Evolutionary conservation across 257 asterid species (phyloP), one percentile per base, ranked within the genome.

Genomic region (Leonotis leonurus): DNA sequence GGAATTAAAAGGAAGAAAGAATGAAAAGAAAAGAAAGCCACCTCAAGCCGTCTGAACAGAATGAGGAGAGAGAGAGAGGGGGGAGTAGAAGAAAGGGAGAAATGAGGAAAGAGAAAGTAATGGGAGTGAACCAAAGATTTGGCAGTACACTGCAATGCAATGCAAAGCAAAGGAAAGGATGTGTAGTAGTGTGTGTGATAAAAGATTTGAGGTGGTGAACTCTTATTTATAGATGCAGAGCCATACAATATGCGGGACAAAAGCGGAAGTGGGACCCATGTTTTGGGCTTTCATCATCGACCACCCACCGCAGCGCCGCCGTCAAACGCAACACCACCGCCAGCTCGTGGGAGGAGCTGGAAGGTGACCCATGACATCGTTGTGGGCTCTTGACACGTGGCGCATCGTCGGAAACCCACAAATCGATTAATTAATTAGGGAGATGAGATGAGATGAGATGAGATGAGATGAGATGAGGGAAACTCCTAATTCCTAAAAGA

Each of bases 181-280:
- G n/a, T n/a, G n/a, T n/a, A 45, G 58, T 30, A n/a, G 46, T 63
- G 73, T 49, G 75, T 63, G 85, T 9, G 78, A n/a, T n/a, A n/a
- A 57, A 65, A 64, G 76, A 62, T 45, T 67, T 73, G 78, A 43
- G 84, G 83, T 53, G 62, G 77, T 63, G 56, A 50, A 60, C 73
- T 17, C 71, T 37, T 51, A 68, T 83, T 81, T 88, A 88, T 88
- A 88, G 87, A 70, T 73, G 83, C 43, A 63, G 60, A 52, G 45
- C 10, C 57, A 63, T 77, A 54, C 82, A 53, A 80, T 32, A n/a
- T n/a, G n/a, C n/a, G 72, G 45, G 90, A 80, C 90, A 76, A 80
- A 65, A 61, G 60, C 35, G 26, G 5, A 53, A 32, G 60, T 65
- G 70, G 83, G 78, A 8, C 73, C 80, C 41, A 49, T n/a, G n/a